These are phyloP conservation scores for Pigoraptor vietnamica DNA, from an alignment of 78 protist genomes.

Conservation along the genomic window DNA sequence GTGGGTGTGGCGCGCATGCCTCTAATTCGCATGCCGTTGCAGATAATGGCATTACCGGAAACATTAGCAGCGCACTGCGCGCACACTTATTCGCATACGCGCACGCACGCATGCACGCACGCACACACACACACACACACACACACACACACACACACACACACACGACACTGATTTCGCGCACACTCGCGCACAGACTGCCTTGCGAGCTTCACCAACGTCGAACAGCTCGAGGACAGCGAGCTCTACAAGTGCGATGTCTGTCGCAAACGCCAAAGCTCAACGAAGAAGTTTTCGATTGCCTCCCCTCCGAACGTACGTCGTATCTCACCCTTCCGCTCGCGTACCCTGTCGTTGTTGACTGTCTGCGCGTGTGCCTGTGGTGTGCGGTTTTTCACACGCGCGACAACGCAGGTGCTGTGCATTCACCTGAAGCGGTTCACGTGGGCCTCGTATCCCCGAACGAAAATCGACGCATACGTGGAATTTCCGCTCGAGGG, in stretches of 20 bases:
- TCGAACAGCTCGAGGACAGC: slow-evolving; percentile 17
- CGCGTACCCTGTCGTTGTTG: not conserved
- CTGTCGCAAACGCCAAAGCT: not conserved
- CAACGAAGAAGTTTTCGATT: not conserved
- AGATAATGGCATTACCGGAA: too few species aligned
- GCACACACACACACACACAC: not conserved
- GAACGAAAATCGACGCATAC: slow-evolving; percentile 9
- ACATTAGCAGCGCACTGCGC: too few species aligned
- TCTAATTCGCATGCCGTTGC: too few species aligned
- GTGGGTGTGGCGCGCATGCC: too few species aligned
- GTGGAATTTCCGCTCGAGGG: slow-evolving; percentile 29
- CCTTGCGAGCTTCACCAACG: not conserved
- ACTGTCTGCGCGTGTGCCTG: not conserved
- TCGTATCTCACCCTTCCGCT: not conserved
- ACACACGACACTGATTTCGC: too few species aligned
- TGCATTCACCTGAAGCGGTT: slow-evolving; percentile 40
- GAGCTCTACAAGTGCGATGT: slow-evolving; percentile 13
- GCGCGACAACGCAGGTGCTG: not conserved
- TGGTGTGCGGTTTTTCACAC: not conserved
- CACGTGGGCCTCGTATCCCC: not conserved
- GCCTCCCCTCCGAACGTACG: not conserved
- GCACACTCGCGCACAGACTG: not conserved
- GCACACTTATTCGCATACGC: not conserved
- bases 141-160: not conserved
- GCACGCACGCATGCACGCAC: not conserved